Base-by-base conservation (phyloP, 2,329 filamentous ascomycete species). In the Aspergillus sp. region DNA sequence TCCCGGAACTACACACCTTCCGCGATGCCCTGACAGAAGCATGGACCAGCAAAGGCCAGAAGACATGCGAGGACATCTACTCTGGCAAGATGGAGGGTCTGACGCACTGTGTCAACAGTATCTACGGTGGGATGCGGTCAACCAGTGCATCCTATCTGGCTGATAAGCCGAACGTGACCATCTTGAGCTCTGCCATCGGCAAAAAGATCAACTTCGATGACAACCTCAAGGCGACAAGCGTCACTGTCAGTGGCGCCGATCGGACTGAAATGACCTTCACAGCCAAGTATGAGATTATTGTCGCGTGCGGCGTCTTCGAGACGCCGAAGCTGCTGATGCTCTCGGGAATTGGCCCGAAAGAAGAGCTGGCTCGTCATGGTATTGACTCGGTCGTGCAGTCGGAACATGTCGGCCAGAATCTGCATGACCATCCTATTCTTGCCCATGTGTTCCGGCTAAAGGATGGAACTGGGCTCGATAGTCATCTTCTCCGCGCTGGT, bases 311-410 rank as follows among this genome's bases (percentile, higher is more conserved):
- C 5, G 57, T 43, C 28, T 45, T 59, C 39, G 30, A 54, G 19
- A 47, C 57, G 2, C 57, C 57, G 7, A 52, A 59, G 28, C 57
- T 59, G 21, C 50, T 59, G 25, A 32, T 54, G 57, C 39, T 59
- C 23, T 59, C 57, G 1, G 57, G 57, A 2, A 41, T 59, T 21
- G 57, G 57, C 2, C 50, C 50, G 5, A 47, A 54, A 23, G 50
- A 45, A 2, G 36, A 47, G 6, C 19, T 59, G 6, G 57, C 15
- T 15, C 30, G 36, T 12, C 48, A 52, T 30, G 56, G 48, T 6
- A 58, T 58, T 19, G 8, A 28, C 21, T 28, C 47, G 9, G 48
- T 58, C 4, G 19, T 45, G 9, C 15, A 25, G 12, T 53, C 51
- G 17, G 51, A 41, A 36, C 51, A 53, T 17, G 51, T 53, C 0